A percentile compares a stretch with the other conserved stretches of the same genome.
These are phyloP conservation scores for Coccomyxa sp. DNA, from an alignment of 139 green algal species.

Conservation along the genomic window DNA sequence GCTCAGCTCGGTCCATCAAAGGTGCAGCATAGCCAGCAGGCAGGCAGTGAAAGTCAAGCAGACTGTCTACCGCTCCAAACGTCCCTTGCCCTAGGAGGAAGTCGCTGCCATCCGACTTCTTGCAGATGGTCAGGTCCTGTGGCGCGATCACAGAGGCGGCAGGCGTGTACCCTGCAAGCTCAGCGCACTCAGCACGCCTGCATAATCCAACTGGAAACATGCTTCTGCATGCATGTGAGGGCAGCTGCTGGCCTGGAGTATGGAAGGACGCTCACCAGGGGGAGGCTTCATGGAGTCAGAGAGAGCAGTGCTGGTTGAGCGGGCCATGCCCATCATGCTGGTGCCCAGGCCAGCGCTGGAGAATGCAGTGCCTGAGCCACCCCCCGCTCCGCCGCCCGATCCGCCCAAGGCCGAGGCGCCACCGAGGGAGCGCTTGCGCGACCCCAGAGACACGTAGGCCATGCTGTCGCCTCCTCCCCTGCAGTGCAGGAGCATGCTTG, in stretches of 20 bases:
- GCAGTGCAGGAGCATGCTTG: neutral
- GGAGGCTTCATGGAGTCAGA: neutral
- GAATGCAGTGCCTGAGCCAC: no score
- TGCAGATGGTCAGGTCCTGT: slow-evolving; percentile 8
- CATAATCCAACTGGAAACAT: neutral
- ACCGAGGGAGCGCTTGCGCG: neutral
- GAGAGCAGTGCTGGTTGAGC: neutral
- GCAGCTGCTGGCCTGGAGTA: no score
- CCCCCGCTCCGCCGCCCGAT: neutral
- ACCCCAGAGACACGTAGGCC: neutral
- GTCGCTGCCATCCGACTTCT: neutral
- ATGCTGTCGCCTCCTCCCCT: neutral
- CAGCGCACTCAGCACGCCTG: neutral
- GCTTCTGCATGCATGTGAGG: neutral
- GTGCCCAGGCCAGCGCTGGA: neutral
- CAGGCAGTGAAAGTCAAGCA: neutral
- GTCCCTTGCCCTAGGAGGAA: slow-evolving; percentile 5
- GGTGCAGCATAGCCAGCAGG: no score
- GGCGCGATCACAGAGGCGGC: neutral
- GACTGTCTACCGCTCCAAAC: neutral
- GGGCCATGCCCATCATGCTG: neutral
- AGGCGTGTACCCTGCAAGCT: neutral
- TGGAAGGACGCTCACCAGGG: neutral
- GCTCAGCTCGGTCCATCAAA: no score
- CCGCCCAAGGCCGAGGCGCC: neutral